Evolutionary conservation across 1,139 yeast species (phyloP), one percentile per base, ranked within the genome.

Genomic region (Geotrichum macrosporum): DNA sequence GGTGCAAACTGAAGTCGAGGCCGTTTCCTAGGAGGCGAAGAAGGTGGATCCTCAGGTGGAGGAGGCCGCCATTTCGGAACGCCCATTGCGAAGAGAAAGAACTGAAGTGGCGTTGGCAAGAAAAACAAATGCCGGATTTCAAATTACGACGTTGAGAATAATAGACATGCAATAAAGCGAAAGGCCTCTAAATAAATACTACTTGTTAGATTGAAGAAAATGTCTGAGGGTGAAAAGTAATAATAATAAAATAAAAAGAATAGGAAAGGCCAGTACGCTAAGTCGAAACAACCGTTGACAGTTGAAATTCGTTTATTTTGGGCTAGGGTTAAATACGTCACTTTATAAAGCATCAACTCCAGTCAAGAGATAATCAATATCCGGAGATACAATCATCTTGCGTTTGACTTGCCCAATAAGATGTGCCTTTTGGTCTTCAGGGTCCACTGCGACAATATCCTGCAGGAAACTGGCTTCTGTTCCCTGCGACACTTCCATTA

Each of bases 401-500:
- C 76, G 76, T 15, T 74, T 71, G 0, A 84, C 70, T 46, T 74
- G 76, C 5, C 95, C 95, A 47, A 86, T 62, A 19, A 81, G 70
- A 48, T 72, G 70, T 8, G 81, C 72, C 24, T 71, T 67, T 38
- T 70, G 68, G 27, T 69, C 73, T 1, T 65, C 71, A 18, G 71
- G 72, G 41, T 80, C 78, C 26, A 86, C 58, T n/a, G 78, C 70
- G 6, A 83, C 80, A 20, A 86, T 70, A 55, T 86, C 92, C 62
- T 88, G 96, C 39, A 84, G 66, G 57, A 86, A 82, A n/a, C 76
- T 74, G 10, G 84, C 68, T 10, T 80, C 76, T 1, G 84, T 79
- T n/a, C 96, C 96, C 58, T 77, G 75, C 5, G 81, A 72, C 9
- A 87, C 79, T 52, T 81, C 84, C 74, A 88, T 74, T 13, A 74